phyloP scores from a whole-genome alignment of 2,329 filamentous ascomycete genomes.

The Thermoascus crustaceus region DNA sequence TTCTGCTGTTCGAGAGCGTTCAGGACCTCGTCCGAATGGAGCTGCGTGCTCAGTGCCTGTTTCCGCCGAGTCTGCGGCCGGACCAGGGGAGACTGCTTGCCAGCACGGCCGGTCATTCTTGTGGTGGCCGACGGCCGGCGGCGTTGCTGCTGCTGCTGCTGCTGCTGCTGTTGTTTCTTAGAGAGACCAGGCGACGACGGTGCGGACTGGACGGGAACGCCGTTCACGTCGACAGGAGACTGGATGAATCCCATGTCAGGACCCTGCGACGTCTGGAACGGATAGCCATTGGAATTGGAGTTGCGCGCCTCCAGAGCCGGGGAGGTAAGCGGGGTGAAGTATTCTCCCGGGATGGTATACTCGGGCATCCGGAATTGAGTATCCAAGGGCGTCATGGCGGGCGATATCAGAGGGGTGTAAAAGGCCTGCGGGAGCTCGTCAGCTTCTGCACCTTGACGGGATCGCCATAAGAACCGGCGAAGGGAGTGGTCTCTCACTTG shows the following conservation, averaged over 20 bases:
- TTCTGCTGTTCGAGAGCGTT: slow-evolving; percentile 30
- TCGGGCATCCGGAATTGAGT: slow-evolving; percentile 40
- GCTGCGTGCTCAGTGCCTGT: slow-evolving; percentile 19
- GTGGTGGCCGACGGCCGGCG: slow-evolving; percentile 29
- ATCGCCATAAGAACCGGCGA: neutral
- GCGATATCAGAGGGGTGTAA: slow-evolving; percentile 43
- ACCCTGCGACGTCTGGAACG: slow-evolving; percentile 27
- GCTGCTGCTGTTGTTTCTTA: too few species aligned
- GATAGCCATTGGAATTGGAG: slow-evolving; percentile 26
- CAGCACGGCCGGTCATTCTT: slow-evolving; percentile 26
- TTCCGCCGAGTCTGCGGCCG: slow-evolving; percentile 33
- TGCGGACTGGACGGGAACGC: slow-evolving; percentile 24
- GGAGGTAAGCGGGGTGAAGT: slow-evolving; percentile 44
- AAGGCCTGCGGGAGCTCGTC: slow-evolving; percentile 37
- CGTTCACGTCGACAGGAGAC: slow-evolving; percentile 34
- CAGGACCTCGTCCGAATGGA: slow-evolving; percentile 27
- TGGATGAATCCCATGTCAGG: slow-evolving; percentile 34
- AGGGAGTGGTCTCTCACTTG: slow-evolving; percentile 25
- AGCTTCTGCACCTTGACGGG: neutral
- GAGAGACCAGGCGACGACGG: slow-evolving; percentile 27
- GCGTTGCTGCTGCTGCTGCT: slow-evolving; percentile 30
- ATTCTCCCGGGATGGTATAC: slow-evolving; percentile 41
- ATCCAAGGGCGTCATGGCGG: slow-evolving; percentile 43
- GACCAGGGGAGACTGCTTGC: slow-evolving; percentile 38
- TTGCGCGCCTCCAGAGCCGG: slow-evolving; percentile 43